These are phyloP conservation scores for Talaromyces sp. DNA, from an alignment of 2,329 filamentous ascomycete genomes.

Conservation along the genomic window DNA sequence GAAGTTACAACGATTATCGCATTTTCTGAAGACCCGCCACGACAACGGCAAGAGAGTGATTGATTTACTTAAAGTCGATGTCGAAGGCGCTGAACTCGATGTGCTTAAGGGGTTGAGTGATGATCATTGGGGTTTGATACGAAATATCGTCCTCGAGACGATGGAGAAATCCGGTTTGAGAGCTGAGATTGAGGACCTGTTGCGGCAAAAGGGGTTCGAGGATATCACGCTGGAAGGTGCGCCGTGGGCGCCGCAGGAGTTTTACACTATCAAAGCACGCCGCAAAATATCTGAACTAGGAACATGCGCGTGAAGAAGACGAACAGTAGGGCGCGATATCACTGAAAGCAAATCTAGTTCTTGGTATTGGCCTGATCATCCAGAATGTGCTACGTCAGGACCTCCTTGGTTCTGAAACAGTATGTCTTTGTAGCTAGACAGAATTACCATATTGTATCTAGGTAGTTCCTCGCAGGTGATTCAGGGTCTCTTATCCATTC, in stretches of 20 bases:
- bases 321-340: too few species aligned
- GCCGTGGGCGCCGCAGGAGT: constrained; percentile 1
- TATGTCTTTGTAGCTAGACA: too few species aligned
- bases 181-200: background rate
- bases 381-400: too few species aligned
- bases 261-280: background rate
- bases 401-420: too few species aligned
- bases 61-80: constrained; percentile 11
- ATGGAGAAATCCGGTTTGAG: background rate
- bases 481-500: too few species aligned
- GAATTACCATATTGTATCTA: too few species aligned
- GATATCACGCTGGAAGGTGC: background rate
- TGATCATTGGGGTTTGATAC: background rate
- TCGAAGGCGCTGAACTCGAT: constrained; percentile 6
- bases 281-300: background rate
- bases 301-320: background rate
- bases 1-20: background rate
- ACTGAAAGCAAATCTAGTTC: too few species aligned
- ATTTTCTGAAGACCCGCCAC: background rate
- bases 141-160: constrained; percentile 1
- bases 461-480: too few species aligned
- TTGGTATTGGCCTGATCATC: too few species aligned
- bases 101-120: background rate
- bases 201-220: background rate
- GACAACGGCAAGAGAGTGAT: background rate